Percentiles rank a stretch among this genome's conserved stretches.
Conservation (phyloP, 352 stramenopile species). For the Saprolegnia diclina region DNA sequence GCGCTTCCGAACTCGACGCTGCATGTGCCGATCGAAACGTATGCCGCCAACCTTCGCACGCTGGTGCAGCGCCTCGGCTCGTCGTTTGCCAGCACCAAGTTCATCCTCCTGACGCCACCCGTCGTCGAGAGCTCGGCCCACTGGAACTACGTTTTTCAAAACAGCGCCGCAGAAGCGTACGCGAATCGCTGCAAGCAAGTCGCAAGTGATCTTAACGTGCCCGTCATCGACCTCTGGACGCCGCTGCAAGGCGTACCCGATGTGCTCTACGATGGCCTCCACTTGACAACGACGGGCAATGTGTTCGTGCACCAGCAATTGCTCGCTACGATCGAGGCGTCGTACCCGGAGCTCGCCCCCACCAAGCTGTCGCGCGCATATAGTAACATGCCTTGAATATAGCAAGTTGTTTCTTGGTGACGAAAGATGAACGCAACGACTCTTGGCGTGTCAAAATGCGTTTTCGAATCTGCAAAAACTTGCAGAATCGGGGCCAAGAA, state of each 20-base stretch:
- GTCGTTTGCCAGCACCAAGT: too few species aligned
- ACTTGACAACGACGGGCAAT: neutral
- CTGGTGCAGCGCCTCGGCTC: neutral
- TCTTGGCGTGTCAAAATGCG: too few species aligned
- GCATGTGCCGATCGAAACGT: neutral
- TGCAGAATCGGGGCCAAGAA: too few species aligned
- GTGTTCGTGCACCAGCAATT: neutral
- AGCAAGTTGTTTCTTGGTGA: too few species aligned
- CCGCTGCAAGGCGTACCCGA: neutral
- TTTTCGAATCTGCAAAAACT: too few species aligned
- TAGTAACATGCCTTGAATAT: too few species aligned
- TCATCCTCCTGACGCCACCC: neutral
- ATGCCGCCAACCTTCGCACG: neutral
- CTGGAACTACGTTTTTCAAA: neutral
- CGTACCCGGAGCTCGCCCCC: neutral
- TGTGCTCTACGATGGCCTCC: neutral
- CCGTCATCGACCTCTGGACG: slow-evolving; percentile 3
- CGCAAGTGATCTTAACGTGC: neutral
- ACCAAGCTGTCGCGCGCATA: neutral
- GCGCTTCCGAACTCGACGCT: neutral
- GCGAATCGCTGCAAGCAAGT: neutral
- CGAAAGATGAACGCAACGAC: too few species aligned
- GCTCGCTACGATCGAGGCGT: neutral
- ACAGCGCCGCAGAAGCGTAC: neutral
- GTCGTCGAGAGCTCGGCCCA: neutral